These are phyloP conservation scores for Nicotiana noctiflora DNA, from an alignment of 257 asterid species.

Conservation along the genomic window DNA sequence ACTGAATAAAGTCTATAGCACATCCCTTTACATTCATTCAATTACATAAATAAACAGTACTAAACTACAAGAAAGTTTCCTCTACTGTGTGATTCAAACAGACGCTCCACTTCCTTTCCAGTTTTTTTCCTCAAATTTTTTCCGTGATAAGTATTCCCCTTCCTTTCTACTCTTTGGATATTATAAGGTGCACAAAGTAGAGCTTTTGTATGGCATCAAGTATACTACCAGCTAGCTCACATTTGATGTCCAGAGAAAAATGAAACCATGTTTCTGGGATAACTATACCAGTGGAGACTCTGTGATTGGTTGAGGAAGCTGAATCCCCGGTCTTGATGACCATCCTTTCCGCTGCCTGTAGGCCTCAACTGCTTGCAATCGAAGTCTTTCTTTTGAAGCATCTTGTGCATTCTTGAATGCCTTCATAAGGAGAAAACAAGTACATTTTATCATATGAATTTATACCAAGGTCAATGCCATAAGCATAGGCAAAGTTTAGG, in stretches of 20 bases:
- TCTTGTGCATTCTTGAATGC: slow-evolving; percentile 41
- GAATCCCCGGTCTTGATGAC: slow-evolving; percentile 75
- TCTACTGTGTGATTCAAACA: too few species aligned
- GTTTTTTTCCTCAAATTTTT: not conserved
- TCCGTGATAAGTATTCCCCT: not conserved
- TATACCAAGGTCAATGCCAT: not conserved
- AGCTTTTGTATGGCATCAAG: not conserved
- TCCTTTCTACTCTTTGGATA: not conserved
- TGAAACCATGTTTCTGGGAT: not conserved
- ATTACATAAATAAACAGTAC: not conserved
- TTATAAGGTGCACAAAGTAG: not conserved
- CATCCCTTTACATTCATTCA: not conserved
- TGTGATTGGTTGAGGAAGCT: slow-evolving; percentile 41
- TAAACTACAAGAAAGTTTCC: not conserved
- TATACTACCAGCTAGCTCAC: not conserved
- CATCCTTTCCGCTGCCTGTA: slow-evolving; percentile 83
- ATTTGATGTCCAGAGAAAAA: not conserved
- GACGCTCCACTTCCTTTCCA: not conserved
- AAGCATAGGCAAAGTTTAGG: not conserved
- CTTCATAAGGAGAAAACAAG: slow-evolving; percentile 26
- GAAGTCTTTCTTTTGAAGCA: slow-evolving; percentile 87
- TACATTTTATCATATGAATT: not conserved
- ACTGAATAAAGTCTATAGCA: not conserved
- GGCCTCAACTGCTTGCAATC: slow-evolving; percentile 76
- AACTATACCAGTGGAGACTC: slow-evolving; percentile 20